phyloP scores from a whole-genome alignment of 2,329 filamentous ascomycete species.

The Coleophoma eucalyptorum region DNA sequence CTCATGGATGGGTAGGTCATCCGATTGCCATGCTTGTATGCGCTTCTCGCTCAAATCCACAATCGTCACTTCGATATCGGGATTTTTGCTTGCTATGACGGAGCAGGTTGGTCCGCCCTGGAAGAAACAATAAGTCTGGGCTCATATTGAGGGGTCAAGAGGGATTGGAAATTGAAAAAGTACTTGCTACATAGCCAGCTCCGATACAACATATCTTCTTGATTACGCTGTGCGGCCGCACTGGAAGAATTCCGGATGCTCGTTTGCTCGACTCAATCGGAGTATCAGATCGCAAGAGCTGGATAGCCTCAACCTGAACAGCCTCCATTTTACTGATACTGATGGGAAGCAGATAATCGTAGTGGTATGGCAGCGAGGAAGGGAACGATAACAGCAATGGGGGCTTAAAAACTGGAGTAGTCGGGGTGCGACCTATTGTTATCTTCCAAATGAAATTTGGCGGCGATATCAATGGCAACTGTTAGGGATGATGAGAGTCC shows the following conservation, averaged over 20 bases:
- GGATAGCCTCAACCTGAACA: too few relatives aligned
- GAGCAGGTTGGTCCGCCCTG: slow-evolving; percentile 69
- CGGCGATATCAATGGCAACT: too few relatives aligned
- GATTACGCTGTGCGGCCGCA: background rate
- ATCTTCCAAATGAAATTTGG: too few relatives aligned
- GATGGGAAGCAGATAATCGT: too few relatives aligned
- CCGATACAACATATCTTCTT: background rate
- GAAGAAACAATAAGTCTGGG: slow-evolving; percentile 2
- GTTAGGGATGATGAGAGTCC: too few relatives aligned
- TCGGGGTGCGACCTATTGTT: too few relatives aligned
- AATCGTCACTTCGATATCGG: slow-evolving; percentile 64
- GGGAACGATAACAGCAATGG: too few relatives aligned
- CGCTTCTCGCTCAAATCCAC: slow-evolving; percentile 62
- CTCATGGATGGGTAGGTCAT: slow-evolving; percentile 69
- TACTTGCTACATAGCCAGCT: background rate
- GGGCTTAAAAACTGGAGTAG: too few relatives aligned
- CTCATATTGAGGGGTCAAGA: background rate
- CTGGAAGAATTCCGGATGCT: background rate
- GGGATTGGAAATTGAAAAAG: background rate
- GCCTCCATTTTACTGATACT: too few relatives aligned
- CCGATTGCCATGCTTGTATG: slow-evolving; percentile 68
- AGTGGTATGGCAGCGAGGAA: too few relatives aligned
- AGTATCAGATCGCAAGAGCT: too few relatives aligned
- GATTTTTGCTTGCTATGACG: slow-evolving; percentile 69
- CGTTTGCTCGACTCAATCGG: too few relatives aligned